phyloP scores from a whole-genome alignment of 192 early-diverging fungal genomes.

The Endogone sp. region DNA sequence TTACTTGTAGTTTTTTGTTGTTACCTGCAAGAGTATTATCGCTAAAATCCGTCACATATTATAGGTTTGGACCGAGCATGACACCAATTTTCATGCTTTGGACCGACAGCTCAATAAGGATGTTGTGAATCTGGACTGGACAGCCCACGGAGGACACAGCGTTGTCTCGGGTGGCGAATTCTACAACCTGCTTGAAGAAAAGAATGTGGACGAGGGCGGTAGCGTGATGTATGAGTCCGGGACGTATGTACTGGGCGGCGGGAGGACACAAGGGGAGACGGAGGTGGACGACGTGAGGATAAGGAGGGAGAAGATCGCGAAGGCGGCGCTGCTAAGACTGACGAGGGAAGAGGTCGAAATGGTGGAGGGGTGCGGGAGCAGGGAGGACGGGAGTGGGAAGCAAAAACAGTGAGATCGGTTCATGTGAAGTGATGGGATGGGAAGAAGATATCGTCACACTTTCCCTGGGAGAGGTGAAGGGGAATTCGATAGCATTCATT shows the following conservation, averaged over 20 bases:
- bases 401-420: not conserved
- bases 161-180: conserved; percentile 32
- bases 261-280: not conserved
- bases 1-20: not conserved
- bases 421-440: no score
- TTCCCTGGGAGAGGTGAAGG: no score
- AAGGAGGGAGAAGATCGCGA: conserved; percentile 46
- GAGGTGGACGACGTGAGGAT: conserved; percentile 7
- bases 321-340: conserved; percentile 54
- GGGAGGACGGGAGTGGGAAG: not conserved
- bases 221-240: conserved; percentile 46
- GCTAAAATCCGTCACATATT: not conserved
- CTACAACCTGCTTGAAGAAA: conserved; percentile 35
- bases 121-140: conserved; percentile 46
- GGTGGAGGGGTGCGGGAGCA: conserved; percentile 45
- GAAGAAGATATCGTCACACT: no score
- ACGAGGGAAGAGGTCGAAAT: conserved; percentile 65
- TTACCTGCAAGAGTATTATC: not conserved
- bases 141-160: conserved; percentile 28
- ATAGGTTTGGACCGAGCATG: conserved; percentile 61
- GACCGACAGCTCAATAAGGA: conserved; percentile 73
- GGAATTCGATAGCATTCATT: no score
- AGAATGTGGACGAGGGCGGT: conserved; percentile 28
- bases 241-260: conserved; percentile 55
- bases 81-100: conserved; percentile 66